Evolutionary conservation across 768 basidiomycete species (phyloP), one percentile per base, ranked within the genome.

Genomic region (Rhizopogon sp.): DNA sequence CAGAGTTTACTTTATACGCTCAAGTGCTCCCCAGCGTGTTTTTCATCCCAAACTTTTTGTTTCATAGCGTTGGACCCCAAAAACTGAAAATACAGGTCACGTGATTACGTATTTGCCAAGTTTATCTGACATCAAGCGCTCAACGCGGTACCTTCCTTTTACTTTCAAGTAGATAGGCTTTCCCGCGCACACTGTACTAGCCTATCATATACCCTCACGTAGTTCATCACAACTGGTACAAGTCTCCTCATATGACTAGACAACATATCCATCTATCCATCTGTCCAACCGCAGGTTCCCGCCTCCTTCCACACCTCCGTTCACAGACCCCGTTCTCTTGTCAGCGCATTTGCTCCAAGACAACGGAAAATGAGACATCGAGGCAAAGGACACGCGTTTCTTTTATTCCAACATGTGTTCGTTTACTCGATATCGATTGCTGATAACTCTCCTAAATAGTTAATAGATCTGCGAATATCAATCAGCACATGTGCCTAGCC

Each of bases 31-130:
- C 47, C 47, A 49, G 47, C 9, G 35, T 49, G 33, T 49, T 37
- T 47, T 20, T 42, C 31, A 46, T 52, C 25, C 41, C 39, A 52
- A 52, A 28, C 29, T 49, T 47, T 49, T 49, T 49, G 47, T 49
- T 37, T 49, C 47, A 49, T 13, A 29, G 47, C 35, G 35, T 14
- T 35, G 20, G 39, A 9, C 47, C 47, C 47, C 47, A 49, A 49
- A 49, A 49, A 49, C 35, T 37, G 33, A 13, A 22, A 37, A 11
- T 16, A 5, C 9, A 22, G 16, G 35, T 49, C 47, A 49, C 47
- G 47, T 49, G 47, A 5, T 49, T 49, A 49, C 47, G 35, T 49
- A 25, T 2, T 37, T 37, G 9, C 25, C 25, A 25, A 25, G 25
- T 25, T 25, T 25, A 25, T 25, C 25, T 25, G 25, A 5, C 25